Base-by-base conservation (phyloP, 2,329 filamentous ascomycete species). In the Fusarium sp. region DNA sequence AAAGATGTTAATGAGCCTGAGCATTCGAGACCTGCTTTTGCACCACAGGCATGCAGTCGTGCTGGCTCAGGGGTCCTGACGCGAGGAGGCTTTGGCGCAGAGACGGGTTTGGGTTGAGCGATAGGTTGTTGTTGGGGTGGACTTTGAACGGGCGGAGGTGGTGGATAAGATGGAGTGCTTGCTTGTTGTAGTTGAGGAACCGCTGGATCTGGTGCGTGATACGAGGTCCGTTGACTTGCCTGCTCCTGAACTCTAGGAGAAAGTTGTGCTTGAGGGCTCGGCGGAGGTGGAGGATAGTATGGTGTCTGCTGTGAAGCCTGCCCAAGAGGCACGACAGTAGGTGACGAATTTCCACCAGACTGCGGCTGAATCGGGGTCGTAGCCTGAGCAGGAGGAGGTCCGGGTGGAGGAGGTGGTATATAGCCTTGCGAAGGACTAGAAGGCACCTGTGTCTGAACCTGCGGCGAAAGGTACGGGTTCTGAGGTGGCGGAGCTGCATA, bases 1-100 rank as follows among this genome's bases (percentile, higher is more conserved):
- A 80, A 79, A 1, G 77, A 69, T 25, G 78, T 66, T 4, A 75
- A 74, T 3, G 55, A 68, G 8, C 52, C 41, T 10, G 71, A 51
- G 60, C 82, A 84, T 49, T 78, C 72, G 0, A 75, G 65, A 3
- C 78, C 72, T 11, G 74, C 57, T 21, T 64, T 60, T 12, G 67
- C 63, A 14, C 77, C 74, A 1, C 55, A 73, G 14, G 58, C 31
- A 31, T 75, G 71, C 12, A 65, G 15, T 6, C 49, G 38, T 15
- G 72, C 70, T 19, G 68, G 70, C 8, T 49, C 62, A 3, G 76
- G 73, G 3, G 74, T 76, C 4, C 54, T 45, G 16, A 49, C 33
- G 12, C 73, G 75, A 37, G 63, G 63, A 4, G 69, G 52, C 4
- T 60, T 73, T 14, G 35, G 58, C 15, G 29, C 10, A 23, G 59